A percentile compares a stretch with the other conserved stretches of the same genome.
phyloP scores from a whole-genome alignment of 495 filamentous ascomycete species.

The Neurospora sp. region DNA sequence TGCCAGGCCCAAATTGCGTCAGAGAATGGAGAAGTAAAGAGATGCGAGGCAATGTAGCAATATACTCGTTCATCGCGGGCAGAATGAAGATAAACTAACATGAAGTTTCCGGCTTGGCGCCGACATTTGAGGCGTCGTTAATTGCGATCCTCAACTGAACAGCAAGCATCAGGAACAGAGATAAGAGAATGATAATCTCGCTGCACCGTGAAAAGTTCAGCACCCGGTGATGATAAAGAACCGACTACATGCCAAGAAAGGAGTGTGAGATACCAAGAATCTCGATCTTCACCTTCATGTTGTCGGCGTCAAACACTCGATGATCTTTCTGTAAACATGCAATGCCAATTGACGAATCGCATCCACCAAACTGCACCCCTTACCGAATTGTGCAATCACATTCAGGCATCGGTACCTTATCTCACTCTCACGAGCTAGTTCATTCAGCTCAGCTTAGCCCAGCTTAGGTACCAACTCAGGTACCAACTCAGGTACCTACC shows the following conservation, averaged over 20 bases:
- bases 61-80: too few relatives aligned
- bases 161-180: neutral
- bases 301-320: neutral
- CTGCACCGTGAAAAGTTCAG: neutral
- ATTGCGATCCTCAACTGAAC: neutral
- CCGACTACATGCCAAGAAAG: neutral
- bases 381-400: neutral
- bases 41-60: neutral
- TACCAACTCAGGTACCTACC: too few relatives aligned
- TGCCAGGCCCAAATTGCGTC: neutral
- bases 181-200: neutral
- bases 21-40: neutral
- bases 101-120: neutral
- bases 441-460: neutral
- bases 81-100: neutral
- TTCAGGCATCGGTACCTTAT: neutral
- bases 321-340: neutral
- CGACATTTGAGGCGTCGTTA: too few relatives aligned
- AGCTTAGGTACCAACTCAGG: neutral
- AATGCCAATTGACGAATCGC: neutral
- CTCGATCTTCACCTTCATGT: neutral
- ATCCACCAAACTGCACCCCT: neutral
- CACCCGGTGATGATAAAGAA: neutral
- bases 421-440: neutral
- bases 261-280: too few relatives aligned